These are phyloP conservation scores for Skeletonema menzelii DNA, from an alignment of 108 stramenopile species.

Conservation along the genomic window DNA sequence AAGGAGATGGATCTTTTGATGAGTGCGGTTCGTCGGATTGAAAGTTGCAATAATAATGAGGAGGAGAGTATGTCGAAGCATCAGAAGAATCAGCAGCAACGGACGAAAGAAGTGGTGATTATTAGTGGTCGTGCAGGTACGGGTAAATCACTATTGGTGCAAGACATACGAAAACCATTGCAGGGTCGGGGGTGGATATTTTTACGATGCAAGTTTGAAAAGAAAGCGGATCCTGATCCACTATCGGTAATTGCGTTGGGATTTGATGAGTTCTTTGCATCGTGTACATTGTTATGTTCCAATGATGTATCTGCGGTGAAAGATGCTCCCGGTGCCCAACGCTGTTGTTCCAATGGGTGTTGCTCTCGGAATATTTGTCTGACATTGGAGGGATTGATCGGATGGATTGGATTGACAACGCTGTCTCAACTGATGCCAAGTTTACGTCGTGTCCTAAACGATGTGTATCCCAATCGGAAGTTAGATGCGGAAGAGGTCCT, in stretches of 20 bases:
- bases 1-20: conserved; percentile 6
- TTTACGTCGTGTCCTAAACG: conserved; percentile 1
- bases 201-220: conserved; percentile 24
- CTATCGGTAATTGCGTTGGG: conserved; percentile 14
- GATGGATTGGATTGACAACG: background rate
- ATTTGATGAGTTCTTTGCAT: conserved; percentile 24
- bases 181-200: conserved; percentile 10
- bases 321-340: background rate
- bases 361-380: conserved; percentile 9
- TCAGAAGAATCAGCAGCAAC: no score
- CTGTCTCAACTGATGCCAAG: conserved; percentile 17
- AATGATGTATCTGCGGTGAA: background rate
- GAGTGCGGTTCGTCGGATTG: conserved; percentile 11
- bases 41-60: background rate
- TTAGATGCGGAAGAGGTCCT: background rate
- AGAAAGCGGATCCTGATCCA: conserved; percentile 5
- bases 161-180: conserved; percentile 19
- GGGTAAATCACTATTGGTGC: background rate
- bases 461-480: background rate
- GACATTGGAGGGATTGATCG: background rate
- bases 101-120: conserved; percentile 11
- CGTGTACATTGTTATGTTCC: background rate
- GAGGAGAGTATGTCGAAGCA: no score
- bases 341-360: conserved; percentile 5
- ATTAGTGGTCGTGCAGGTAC: conserved; percentile 1